phyloP scores from a whole-genome alignment of 129 eudicot genomes.

The Solidago caesia region DNA sequence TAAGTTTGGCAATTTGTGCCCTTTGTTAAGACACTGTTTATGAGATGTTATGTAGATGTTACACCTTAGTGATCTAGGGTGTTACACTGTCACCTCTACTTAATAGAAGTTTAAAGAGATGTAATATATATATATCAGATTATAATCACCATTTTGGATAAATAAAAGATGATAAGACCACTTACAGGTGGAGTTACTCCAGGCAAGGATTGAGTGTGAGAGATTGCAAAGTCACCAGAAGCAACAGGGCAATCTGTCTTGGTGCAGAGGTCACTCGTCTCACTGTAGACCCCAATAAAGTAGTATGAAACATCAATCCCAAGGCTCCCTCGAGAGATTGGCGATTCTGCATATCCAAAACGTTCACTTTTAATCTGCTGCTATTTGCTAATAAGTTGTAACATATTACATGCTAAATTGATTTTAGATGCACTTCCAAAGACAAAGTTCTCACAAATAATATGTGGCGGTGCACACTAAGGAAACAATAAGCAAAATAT shows the following conservation, averaged over 20 bases:
- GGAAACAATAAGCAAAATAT: neutral
- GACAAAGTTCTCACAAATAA: neutral
- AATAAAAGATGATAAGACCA: conserved; percentile 19
- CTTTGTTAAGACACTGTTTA: too few species aligned
- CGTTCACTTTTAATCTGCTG: neutral
- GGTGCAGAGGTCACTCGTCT: conserved; percentile 62
- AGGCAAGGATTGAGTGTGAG: conserved; percentile 85
- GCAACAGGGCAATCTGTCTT: conserved; percentile 82
- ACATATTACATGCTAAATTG: neutral
- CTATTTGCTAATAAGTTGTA: neutral
- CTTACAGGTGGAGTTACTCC: conserved; percentile 93
- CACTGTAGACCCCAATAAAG: conserved; percentile 51
- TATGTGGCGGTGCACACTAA: neutral
- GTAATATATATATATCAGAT: too few species aligned
- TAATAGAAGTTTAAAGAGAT: too few species aligned
- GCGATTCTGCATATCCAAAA: conserved; percentile 49
- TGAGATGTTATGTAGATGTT: too few species aligned
- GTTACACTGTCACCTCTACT: too few species aligned
- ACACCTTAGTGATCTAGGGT: too few species aligned
- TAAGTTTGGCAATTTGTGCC: too few species aligned
- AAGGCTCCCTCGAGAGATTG: conserved; percentile 68
- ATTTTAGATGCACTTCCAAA: neutral
- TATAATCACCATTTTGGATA: neutral
- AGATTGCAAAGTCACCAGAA: conserved; percentile 63
- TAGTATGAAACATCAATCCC: conserved; percentile 63